A percentile compares a stretch with the other conserved stretches of the same genome.
Conservation (phyloP, 306 rosid species). For the Cajanus cajan region DNA sequence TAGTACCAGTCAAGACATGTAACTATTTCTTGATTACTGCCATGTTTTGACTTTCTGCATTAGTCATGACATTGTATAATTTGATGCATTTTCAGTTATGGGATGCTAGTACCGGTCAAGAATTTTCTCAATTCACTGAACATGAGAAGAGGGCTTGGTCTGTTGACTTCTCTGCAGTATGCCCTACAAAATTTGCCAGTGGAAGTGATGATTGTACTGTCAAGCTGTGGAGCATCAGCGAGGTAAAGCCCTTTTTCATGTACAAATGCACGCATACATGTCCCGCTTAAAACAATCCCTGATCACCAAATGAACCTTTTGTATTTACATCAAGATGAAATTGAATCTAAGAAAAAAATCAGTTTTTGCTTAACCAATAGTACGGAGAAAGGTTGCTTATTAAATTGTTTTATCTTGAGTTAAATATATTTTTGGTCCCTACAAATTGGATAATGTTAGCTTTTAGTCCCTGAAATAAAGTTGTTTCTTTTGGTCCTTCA, state of each 20-base stretch:
- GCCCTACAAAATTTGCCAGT: constrained; percentile 93
- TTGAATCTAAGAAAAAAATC: background rate
- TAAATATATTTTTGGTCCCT: background rate
- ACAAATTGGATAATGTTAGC: background rate
- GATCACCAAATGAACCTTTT: background rate
- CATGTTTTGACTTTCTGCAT: background rate
- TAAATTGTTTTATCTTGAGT: background rate
- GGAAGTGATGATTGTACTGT: constrained; percentile 93
- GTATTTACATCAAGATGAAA: constrained; percentile 10
- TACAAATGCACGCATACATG: background rate
- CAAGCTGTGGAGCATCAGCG: constrained; percentile 86
- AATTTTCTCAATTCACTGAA: constrained; percentile 64
- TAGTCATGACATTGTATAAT: constrained; percentile 30
- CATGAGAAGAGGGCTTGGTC: constrained; percentile 95
- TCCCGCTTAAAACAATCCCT: background rate
- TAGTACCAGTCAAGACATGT: too few relatives aligned
- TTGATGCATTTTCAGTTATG: constrained; percentile 67
- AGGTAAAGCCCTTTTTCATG: constrained; percentile 56
- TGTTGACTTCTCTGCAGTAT: constrained; percentile 77
- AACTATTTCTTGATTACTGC: constrained; percentile 5
- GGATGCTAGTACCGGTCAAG: constrained; percentile 93
- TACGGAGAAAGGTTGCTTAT: background rate
- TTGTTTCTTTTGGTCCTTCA: background rate
- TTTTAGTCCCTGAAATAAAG: background rate
- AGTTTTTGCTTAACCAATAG: background rate